These are phyloP conservation scores for Monilinia aucupariae DNA, from an alignment of 2,329 filamentous ascomycete genomes.

Conservation along the genomic window DNA sequence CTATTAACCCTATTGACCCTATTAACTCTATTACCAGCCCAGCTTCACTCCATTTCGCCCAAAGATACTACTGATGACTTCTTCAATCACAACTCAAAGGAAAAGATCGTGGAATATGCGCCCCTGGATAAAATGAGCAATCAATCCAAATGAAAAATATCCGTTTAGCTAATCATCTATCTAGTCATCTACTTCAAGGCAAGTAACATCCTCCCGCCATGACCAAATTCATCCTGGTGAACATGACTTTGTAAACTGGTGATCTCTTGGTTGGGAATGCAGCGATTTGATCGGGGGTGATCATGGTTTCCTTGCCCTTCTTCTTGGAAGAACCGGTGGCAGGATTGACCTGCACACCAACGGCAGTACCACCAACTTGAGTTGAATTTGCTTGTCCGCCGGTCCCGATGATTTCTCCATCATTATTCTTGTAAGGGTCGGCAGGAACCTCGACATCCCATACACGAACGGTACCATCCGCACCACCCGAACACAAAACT, in stretches of 20 bases:
- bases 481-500: conserved; percentile 81
- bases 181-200: conserved; percentile 13
- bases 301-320: conserved; percentile 82
- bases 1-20: not conserved
- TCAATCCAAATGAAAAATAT: no score
- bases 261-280: conserved; percentile 96
- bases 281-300: conserved; percentile 88
- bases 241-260: conserved; percentile 86
- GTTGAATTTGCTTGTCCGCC: conserved; percentile 46
- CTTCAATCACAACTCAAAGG: not conserved
- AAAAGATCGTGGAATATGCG: not conserved
- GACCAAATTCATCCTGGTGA: conserved; percentile 92
- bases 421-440: conserved; percentile 54
- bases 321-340: conserved; percentile 50
- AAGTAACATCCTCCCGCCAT: conserved; percentile 70
- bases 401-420: conserved; percentile 36
- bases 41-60: not conserved
- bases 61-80: not conserved
- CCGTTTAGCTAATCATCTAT: not conserved
- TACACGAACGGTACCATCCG: conserved; percentile 85
- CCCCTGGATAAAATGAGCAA: not conserved
- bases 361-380: conserved; percentile 39
- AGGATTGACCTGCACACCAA: conserved; percentile 32
- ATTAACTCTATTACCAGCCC: not conserved
- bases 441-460: conserved; percentile 82